Evolutionary conservation across 1,284 basidiomycete genomes (phyloP).

Genomic region (Tylopilus sp.): DNA sequence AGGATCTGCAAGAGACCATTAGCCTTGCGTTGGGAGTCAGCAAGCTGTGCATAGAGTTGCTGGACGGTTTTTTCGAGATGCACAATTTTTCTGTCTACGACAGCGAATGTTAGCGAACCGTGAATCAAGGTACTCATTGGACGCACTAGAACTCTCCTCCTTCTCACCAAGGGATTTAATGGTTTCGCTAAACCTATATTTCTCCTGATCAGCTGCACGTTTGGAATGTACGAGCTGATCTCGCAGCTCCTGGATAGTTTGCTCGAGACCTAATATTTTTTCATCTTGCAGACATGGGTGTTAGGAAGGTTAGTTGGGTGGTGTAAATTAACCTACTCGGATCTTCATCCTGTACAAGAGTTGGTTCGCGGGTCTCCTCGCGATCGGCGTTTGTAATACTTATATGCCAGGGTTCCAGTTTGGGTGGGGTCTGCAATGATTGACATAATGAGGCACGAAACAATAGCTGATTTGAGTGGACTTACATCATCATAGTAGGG

Average conservation of each 20-base stretch:
- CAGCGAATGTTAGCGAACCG: background rate
- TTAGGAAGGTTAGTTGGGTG: too few species aligned
- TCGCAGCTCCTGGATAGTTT: background rate
- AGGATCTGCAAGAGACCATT: too few species aligned
- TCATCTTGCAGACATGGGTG: background rate
- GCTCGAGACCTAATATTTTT: background rate
- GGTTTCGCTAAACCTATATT: background rate
- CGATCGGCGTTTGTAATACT: background rate
- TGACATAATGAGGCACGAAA: too few species aligned
- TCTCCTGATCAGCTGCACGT: background rate
- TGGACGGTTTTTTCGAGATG: background rate
- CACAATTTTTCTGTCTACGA: conserved; percentile 2
- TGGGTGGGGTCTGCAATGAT: background rate
- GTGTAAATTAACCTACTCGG: conserved; percentile 1
- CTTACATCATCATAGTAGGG: conserved; percentile 1
- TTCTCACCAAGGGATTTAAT: background rate
- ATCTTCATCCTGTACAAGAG: background rate
- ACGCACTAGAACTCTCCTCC: conserved; percentile 2
- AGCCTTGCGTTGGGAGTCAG: background rate
- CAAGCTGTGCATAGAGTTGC: background rate
- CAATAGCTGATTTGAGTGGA: too few species aligned
- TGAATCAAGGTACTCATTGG: background rate
- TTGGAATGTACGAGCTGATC: background rate
- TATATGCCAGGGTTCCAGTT: background rate
- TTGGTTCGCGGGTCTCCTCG: conserved; percentile 3